A percentile compares a stretch with the other conserved stretches of the same genome.
Conservation (phyloP, 2,329 filamentous ascomycete genomes). For the Alternaria panax region DNA sequence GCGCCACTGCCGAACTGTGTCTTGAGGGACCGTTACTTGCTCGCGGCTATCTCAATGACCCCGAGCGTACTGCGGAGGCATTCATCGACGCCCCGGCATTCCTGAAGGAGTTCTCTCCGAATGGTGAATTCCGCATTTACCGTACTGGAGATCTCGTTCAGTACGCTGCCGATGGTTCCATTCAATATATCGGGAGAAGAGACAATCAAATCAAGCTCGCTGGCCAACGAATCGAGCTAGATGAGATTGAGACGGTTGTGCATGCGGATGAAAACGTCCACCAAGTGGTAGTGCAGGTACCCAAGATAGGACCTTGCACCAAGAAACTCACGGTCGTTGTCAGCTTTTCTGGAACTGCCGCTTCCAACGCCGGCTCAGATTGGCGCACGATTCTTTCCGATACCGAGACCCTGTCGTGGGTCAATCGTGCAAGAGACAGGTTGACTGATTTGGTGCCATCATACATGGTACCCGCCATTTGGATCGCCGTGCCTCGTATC, state of each 20-base stretch:
- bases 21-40: slow-evolving; percentile 43
- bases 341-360: slow-evolving; percentile 41
- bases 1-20: slow-evolving; percentile 41
- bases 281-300: slow-evolving; percentile 54
- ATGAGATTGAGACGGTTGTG: slow-evolving; percentile 43
- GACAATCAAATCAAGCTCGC: slow-evolving; percentile 47
- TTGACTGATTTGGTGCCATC: slow-evolving; percentile 36
- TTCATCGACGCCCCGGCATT: slow-evolving; percentile 38
- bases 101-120: slow-evolving; percentile 24
- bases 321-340: slow-evolving; percentile 57
- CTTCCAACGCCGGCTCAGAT: slow-evolving; percentile 25
- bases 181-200: slow-evolving; percentile 41
- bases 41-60: slow-evolving; percentile 42
- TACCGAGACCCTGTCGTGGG: slow-evolving; percentile 34
- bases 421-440: slow-evolving; percentile 41
- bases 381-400: slow-evolving; percentile 45
- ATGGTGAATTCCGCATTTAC: slow-evolving; percentile 31
- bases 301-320: slow-evolving; percentile 52
- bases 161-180: slow-evolving; percentile 38
- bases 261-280: slow-evolving; percentile 40
- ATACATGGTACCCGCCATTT: slow-evolving; percentile 44
- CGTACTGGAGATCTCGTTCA: slow-evolving; percentile 45
- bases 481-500: slow-evolving; percentile 49
- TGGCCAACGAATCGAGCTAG: slow-evolving; percentile 47
- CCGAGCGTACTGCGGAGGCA: slow-evolving; percentile 32